Percentiles rank a stretch among this genome's conserved stretches.
Conservation (phyloP, 495 filamentous ascomycete species). For the Penicillium taxi region DNA sequence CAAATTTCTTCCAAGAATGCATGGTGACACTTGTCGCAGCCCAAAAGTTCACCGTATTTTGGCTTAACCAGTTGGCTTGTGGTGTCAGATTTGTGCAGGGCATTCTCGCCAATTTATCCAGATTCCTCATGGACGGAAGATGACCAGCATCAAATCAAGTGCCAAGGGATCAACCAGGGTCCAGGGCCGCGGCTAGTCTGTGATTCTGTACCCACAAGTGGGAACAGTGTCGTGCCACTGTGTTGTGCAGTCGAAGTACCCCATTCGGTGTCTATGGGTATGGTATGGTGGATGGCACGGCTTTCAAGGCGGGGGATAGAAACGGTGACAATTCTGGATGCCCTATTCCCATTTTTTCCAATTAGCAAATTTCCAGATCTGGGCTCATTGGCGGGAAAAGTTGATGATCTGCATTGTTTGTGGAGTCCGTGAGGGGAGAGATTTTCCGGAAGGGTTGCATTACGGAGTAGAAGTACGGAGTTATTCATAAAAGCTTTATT, state of each 20-base stretch:
- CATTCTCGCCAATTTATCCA: slow-evolving; percentile 2
- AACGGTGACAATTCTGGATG: slow-evolving; percentile 20
- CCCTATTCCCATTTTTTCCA: no score
- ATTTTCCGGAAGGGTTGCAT: no score
- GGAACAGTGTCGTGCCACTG: no score
- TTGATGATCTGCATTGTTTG: slow-evolving; percentile 18
- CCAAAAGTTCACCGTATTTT: no score
- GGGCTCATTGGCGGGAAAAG: slow-evolving; percentile 4
- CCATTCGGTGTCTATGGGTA: not conserved
- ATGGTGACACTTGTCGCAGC: slow-evolving; percentile 7
- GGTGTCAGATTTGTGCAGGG: not conserved
- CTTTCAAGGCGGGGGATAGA: slow-evolving; percentile 12
- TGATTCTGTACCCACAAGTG: no score
- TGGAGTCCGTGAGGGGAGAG: slow-evolving; percentile 16
- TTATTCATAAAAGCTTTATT: not conserved
- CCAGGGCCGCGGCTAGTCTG: no score
- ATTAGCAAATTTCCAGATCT: slow-evolving; percentile 6
- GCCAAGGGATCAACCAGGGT: no score
- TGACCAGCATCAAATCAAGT: no score
- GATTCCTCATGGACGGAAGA: no score
- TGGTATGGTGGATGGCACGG: not conserved
- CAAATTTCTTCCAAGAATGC: slow-evolving; percentile 12
- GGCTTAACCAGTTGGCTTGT: no score
- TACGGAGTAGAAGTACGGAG: not conserved
- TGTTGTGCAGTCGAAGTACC: no score